Evolutionary conservation across 176 grass and related monocot species (phyloP), one percentile per base, ranked within the genome.

Genomic region (Dendrocalamus sinicus): DNA sequence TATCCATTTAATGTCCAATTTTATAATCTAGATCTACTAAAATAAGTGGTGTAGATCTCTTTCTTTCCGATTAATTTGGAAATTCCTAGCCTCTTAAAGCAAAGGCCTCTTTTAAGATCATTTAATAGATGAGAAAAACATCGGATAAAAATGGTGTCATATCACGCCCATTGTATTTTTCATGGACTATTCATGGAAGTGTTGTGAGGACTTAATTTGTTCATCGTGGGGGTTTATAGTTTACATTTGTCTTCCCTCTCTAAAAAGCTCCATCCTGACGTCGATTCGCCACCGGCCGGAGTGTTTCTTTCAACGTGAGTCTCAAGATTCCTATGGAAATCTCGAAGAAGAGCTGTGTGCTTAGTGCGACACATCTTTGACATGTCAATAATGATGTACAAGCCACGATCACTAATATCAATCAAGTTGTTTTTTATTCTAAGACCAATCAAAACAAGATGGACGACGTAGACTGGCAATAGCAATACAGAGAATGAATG

Each of bases 351-450:
- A 67, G 74, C 5, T 67, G 79, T 12, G 60, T 60, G 4, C 75
- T 69, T 80, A 75, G 75, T 5, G 75, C 51, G 81, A 61, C 69
- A 91, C 43, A 63, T 53, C 43, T 63, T 87, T 80, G 69, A 69
- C 43, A 53, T 35, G 82, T 43, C 54, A 61, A 64, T 51, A 32
- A 30, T 64, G 26, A 48, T 70, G 83, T 82, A 23, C 39, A 32
- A 54, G 60, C 67, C 57, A 32, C 48, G 8, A 48, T 91, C 75
- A 54, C 37, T 0, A 9, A 10, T 43, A 65, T 77, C 75, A 61
- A 75, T 75, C 44, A 20, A 23, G 37, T 13, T 76, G 48, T 61
- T 32, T 61, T 37, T 8, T 3, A 39, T 75, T 80, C 51, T 59
- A 50, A 55, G 68, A 0, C 32, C 17, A 13, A 61, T 79, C 80